Evolutionary conservation across 1,284 basidiomycete genomes (phyloP).

Genomic region (Naganishia sp.): DNA sequence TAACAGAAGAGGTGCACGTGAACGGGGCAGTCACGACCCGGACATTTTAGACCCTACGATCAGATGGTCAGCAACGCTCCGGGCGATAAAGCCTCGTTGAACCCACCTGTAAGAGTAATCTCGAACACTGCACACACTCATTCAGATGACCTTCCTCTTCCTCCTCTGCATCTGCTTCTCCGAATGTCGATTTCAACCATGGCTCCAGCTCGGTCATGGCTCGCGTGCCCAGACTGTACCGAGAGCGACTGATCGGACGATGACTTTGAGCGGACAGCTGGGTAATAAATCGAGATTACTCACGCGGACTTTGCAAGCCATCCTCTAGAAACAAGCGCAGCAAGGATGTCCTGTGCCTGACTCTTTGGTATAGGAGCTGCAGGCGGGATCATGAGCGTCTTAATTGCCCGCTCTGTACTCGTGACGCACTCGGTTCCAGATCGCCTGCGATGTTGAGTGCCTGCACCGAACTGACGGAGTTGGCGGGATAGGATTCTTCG

Average conservation of each 20-base stretch:
- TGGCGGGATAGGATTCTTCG: slow-evolving; percentile 47
- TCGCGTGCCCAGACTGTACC: slow-evolving; percentile 47
- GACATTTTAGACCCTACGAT: slow-evolving; percentile 43
- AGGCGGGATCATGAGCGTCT: neutral
- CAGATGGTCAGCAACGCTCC: neutral
- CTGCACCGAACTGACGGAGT: slow-evolving; percentile 44
- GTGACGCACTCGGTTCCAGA: slow-evolving; percentile 24
- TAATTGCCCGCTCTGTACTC: neutral
- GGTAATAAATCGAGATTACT: slow-evolving; percentile 15
- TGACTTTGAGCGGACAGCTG: neutral
- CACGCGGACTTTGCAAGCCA: slow-evolving; percentile 49
- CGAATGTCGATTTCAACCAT: slow-evolving; percentile 39
- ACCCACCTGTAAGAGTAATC: slow-evolving; percentile 45
- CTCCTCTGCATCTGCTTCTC: slow-evolving; percentile 28
- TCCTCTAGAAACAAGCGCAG: slow-evolving; percentile 44
- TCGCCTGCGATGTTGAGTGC: slow-evolving; percentile 36
- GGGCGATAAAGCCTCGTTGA: neutral
- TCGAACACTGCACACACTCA: slow-evolving; percentile 43
- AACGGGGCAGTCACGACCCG: slow-evolving; percentile 39
- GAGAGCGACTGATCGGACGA: slow-evolving; percentile 40
- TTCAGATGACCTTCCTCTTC: slow-evolving; percentile 44
- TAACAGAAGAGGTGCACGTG: slow-evolving; percentile 48
- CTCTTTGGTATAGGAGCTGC: slow-evolving; percentile 27
- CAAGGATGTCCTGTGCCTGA: slow-evolving; percentile 42
- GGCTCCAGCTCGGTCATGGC: slow-evolving; percentile 46